Base-by-base conservation (phyloP, 2,329 filamentous ascomycete species). In the Sporothrix euskadiensis region DNA sequence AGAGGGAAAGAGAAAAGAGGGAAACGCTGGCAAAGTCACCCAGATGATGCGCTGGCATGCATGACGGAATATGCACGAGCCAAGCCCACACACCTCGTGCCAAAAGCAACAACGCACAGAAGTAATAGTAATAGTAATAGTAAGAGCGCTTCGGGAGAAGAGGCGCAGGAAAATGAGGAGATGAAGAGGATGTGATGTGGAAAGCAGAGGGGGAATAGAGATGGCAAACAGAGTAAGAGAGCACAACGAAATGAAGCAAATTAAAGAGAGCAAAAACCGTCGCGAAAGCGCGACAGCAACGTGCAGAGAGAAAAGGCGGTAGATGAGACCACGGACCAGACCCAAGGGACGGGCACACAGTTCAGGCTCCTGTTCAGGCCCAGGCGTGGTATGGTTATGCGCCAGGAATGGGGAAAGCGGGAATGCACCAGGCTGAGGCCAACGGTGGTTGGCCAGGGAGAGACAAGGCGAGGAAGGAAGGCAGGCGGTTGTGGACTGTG, bases 11-110 rank as follows among this genome's bases (percentile, higher is more conserved):
- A 81, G 44, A 3, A 47, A 47, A 47, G 44, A 47, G 44, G 14
- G 44, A 49, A 49, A 49, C 44, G 72, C 81, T 80, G 82, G 57
- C 57, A 65, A 56, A 14, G 41, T n/a, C 26, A 12, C 6, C 26
- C 3, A 56, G 44, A 39, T 68, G 68, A 73, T 73, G 71, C 71
- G 71, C 65, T 73, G 71, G 71, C 71, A 73, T 88, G 86, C 86
- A 88, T 87, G 85, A 87, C 85, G 85, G 85, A 84, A 86, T 84
- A 85, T 87, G 86, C 85, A 87, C 80, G 82, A 83, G 80, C 82
- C 80, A 82, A 82, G 82, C 75, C 80, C 82, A 82, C 83, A 49
- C 44, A 49, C 59, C 61, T 82, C 81, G 79, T 79, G 81, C 81
- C 79, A 80, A 82, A 80, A 82, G 81, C 83, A 83, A 82, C 82